Evolutionary conservation across 2,329 filamentous ascomycete species (phyloP).

Genomic region (Diaporthe caulivora): DNA sequence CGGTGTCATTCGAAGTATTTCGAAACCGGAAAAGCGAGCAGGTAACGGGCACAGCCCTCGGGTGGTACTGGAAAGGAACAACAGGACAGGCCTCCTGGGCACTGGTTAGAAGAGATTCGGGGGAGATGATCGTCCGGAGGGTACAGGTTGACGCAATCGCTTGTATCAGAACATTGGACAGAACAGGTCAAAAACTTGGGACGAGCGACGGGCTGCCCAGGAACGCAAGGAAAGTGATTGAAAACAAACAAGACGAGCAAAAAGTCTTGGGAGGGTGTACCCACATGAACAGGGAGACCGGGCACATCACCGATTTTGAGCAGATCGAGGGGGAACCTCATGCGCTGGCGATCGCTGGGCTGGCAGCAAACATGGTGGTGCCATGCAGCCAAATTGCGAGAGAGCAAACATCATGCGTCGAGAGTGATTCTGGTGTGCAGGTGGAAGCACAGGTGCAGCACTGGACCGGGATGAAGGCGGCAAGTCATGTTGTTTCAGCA

Average conservation of each 20-base stretch:
- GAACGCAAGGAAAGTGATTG: neutral
- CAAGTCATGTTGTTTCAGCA: slow-evolving; percentile 32
- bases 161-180: slow-evolving; percentile 21
- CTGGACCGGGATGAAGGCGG: slow-evolving; percentile 22
- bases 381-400: slow-evolving; percentile 21
- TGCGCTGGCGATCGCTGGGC: neutral
- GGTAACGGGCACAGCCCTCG: slow-evolving; percentile 23
- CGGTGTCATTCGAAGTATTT: slow-evolving; percentile 27
- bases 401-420: slow-evolving; percentile 24
- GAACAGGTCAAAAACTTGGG: slow-evolving; percentile 4
- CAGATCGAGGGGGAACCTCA: neutral
- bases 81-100: slow-evolving; percentile 11
- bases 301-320: slow-evolving; percentile 23
- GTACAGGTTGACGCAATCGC: slow-evolving; percentile 11
- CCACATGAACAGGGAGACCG: neutral
- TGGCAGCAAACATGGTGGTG: slow-evolving; percentile 27
- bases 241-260: slow-evolving; percentile 14
- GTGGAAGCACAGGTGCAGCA: slow-evolving; percentile 15
- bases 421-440: slow-evolving; percentile 19
- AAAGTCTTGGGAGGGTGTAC: neutral
- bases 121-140: slow-evolving; percentile 13
- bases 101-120: neutral
- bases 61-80: slow-evolving; percentile 8
- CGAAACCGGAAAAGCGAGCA: slow-evolving; percentile 6
- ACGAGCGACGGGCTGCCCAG: slow-evolving; percentile 2